A percentile compares a stretch with the other conserved stretches of the same genome.
Conservation (phyloP, 2,329 filamentous ascomycete species). For the Aspergillaceae sp. region DNA sequence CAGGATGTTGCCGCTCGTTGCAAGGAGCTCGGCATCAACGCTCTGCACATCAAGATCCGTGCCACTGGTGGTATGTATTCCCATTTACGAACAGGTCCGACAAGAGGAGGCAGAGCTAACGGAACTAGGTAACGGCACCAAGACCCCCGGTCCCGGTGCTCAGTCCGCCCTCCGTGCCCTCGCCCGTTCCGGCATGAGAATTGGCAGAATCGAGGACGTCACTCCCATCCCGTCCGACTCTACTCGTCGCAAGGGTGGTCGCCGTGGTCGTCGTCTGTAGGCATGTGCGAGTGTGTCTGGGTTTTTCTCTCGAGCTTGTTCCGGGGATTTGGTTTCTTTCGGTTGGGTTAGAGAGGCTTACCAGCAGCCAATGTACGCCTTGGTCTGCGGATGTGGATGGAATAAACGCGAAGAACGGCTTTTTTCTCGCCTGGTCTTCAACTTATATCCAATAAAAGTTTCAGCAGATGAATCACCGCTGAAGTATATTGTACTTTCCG, state of each 20-base stretch:
- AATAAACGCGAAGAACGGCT: slow-evolving; percentile 48
- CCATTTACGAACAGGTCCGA: too few relatives aligned
- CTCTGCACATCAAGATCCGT: slow-evolving; percentile 99
- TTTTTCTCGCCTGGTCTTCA: slow-evolving; percentile 43
- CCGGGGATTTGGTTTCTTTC: slow-evolving; percentile 14
- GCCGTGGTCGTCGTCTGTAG: slow-evolving; percentile 99
- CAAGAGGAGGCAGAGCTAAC: too few relatives aligned
- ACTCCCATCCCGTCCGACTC: slow-evolving; percentile 98
- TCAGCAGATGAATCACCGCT: not conserved
- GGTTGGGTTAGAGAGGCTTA: slow-evolving; percentile 12
- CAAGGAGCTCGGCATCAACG: slow-evolving; percentile 79
- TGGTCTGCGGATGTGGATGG: slow-evolving; percentile 36
- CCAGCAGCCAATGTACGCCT: slow-evolving; percentile 6
- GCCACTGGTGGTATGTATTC: slow-evolving; percentile 66
- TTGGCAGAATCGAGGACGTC: slow-evolving; percentile 98
- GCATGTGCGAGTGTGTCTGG: slow-evolving; percentile 32
- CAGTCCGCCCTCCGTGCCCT: slow-evolving; percentile 98
- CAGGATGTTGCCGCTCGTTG: slow-evolving; percentile 94
- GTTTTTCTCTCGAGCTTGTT: slow-evolving; percentile 10
- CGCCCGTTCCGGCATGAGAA: slow-evolving; percentile 99
- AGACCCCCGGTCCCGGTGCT: slow-evolving; percentile 98
- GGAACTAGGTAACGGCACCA: slow-evolving; percentile 70
- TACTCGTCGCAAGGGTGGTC: slow-evolving; percentile 99
- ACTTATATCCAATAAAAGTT: slow-evolving; percentile 26
- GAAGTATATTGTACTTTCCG: too few relatives aligned